Percentiles rank a stretch among this genome's conserved stretches.
These are phyloP conservation scores for Anisogramma anomala DNA, from an alignment of 2,329 filamentous ascomycete genomes.

Conservation along the genomic window DNA sequence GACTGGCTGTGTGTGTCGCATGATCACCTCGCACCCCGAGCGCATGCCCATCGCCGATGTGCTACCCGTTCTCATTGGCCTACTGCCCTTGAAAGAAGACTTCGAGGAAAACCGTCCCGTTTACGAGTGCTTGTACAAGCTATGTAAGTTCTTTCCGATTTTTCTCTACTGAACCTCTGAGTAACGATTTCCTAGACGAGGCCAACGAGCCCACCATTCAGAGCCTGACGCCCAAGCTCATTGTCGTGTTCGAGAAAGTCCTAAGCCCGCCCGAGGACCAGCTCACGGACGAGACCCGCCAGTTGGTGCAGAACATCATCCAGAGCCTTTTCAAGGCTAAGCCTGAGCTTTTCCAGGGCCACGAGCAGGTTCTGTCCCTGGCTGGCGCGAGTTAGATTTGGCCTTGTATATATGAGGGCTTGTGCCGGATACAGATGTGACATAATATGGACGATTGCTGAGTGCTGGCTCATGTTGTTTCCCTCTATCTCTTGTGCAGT, in stretches of 20 bases:
- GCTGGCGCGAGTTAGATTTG: conserved; percentile 15
- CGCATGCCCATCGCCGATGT: conserved; percentile 70
- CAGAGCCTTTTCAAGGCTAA: conserved; percentile 28
- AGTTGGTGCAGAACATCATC: conserved; percentile 54
- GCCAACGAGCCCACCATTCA: conserved; percentile 57
- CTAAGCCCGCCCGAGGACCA: conserved; percentile 62
- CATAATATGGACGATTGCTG: too few relatives aligned
- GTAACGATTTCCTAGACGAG: conserved; percentile 38
- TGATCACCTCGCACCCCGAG: conserved; percentile 84
- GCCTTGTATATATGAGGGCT: neutral
- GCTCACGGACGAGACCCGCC: conserved; percentile 59
- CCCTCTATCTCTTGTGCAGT: neutral
- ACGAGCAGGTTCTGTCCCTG: conserved; percentile 22
- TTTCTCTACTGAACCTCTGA: neutral
- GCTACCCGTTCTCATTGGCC: conserved; percentile 64
- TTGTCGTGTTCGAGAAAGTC: conserved; percentile 62
- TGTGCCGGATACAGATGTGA: too few relatives aligned
- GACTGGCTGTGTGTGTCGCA: conserved; percentile 77
- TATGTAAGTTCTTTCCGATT: conserved; percentile 48
- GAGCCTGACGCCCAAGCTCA: conserved; percentile 55
- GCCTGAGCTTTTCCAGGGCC: conserved; percentile 22
- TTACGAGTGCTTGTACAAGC: conserved; percentile 76
- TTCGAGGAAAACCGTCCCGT: conserved; percentile 94
- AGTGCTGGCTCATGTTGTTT: too few relatives aligned
- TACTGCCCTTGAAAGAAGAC: conserved; percentile 83